Percentiles rank a stretch among this genome's conserved stretches.
Evolutionary conservation across 2,329 filamentous ascomycete genomes (phyloP).

Genomic region (Botrytis tulipae): DNA sequence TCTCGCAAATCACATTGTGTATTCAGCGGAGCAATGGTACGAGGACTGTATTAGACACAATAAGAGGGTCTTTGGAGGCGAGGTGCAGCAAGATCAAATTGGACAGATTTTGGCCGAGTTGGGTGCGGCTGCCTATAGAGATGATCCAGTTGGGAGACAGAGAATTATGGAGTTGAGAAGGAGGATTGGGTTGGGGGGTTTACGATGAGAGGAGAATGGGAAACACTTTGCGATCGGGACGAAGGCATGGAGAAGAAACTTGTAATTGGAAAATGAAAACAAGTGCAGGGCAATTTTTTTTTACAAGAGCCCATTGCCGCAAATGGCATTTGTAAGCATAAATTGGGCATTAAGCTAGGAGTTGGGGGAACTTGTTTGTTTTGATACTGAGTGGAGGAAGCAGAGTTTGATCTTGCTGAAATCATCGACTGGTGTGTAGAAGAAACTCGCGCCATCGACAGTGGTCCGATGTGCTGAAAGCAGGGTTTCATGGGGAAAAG

Average conservation of each 20-base stretch:
- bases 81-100: slow-evolving; percentile 48
- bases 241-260: not conserved
- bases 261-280: slow-evolving; percentile 12
- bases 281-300: not conserved
- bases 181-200: slow-evolving; percentile 36
- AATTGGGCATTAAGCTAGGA: slow-evolving; percentile 16
- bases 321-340: not conserved
- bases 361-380: slow-evolving; percentile 10
- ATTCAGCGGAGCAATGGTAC: slow-evolving; percentile 61
- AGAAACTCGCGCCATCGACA: not conserved
- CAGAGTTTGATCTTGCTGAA: not conserved
- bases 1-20: slow-evolving; percentile 61
- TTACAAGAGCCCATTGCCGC: not conserved
- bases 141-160: slow-evolving; percentile 42
- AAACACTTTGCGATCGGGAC: not conserved
- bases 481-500: not conserved
- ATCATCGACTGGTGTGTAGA: not conserved
- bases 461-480: not conserved
- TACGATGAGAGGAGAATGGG: not conserved
- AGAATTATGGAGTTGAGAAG: slow-evolving; percentile 43
- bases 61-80: slow-evolving; percentile 57
- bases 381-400: not conserved
- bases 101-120: slow-evolving; percentile 10
- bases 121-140: slow-evolving; percentile 1
- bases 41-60: slow-evolving; percentile 53